Conservation (phyloP, 768 basidiomycete species). For the Pholiota molesta region DNA sequence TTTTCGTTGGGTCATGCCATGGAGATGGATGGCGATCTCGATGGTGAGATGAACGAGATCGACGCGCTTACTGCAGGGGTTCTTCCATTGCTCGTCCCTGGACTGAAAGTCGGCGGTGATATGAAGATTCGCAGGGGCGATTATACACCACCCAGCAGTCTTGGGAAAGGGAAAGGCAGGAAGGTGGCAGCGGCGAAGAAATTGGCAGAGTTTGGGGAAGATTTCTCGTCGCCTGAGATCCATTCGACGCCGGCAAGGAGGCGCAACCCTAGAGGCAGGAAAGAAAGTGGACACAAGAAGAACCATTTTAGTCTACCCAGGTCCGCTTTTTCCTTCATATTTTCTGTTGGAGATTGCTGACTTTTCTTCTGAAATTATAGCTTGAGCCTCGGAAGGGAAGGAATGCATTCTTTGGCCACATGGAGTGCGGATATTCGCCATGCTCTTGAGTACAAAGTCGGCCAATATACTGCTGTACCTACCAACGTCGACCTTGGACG, state of each 20-base stretch:
- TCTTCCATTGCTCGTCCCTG: slow-evolving; percentile 68
- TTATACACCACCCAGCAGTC: slow-evolving; percentile 43
- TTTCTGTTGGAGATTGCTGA: slow-evolving; percentile 2
- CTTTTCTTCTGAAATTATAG: slow-evolving; percentile 35
- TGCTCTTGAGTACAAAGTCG: slow-evolving; percentile 47
- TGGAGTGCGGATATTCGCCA: slow-evolving; percentile 60
- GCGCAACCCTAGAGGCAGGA: slow-evolving; percentile 38
- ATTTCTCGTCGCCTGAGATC: slow-evolving; percentile 58
- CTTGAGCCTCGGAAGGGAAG: slow-evolving; percentile 64
- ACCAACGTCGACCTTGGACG: slow-evolving; percentile 43
- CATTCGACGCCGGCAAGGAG: slow-evolving; percentile 64
- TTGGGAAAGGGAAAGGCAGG: slow-evolving; percentile 43
- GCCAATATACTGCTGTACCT: slow-evolving; percentile 40
- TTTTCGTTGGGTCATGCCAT: slow-evolving; percentile 51
- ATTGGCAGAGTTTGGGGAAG: slow-evolving; percentile 46
- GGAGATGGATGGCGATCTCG: slow-evolving; percentile 23
- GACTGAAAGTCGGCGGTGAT: slow-evolving; percentile 57
- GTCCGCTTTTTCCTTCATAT: slow-evolving; percentile 34
- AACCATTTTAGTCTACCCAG: slow-evolving; percentile 72
- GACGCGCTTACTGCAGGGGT: slow-evolving; percentile 72
- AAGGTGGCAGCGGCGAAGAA: slow-evolving; percentile 30
- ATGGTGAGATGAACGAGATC: slow-evolving; percentile 65
- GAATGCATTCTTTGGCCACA: slow-evolving; percentile 48
- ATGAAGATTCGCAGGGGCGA: slow-evolving; percentile 55
- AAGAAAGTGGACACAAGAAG: slow-evolving; percentile 57